These are phyloP conservation scores for Colletotrichum theobromicola DNA, from an alignment of 2,329 filamentous ascomycete species.

Conservation along the genomic window DNA sequence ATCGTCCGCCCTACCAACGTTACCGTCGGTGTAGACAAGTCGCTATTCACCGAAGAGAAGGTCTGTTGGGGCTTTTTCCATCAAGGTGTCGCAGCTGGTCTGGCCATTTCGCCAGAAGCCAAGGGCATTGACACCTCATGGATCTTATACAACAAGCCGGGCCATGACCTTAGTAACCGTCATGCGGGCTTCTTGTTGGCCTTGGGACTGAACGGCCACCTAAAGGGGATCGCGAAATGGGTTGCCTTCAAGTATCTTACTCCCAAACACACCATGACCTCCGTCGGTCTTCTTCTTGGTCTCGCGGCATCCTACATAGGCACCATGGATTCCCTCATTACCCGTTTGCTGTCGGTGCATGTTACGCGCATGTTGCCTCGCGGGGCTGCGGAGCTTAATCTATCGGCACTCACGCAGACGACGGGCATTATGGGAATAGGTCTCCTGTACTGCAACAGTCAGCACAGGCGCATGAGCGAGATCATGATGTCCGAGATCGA, in stretches of 20 bases:
- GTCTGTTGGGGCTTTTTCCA: conserved; percentile 99
- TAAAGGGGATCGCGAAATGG: conserved; percentile 96
- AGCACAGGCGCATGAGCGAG: conserved; percentile 98
- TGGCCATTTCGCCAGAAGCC: conserved; percentile 88
- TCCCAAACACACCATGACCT: conserved; percentile 99
- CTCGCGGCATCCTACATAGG: conserved; percentile 93
- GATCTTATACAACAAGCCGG: conserved; percentile 97
- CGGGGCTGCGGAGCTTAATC: conserved; percentile 90
- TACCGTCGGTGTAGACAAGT: conserved; percentile 90
- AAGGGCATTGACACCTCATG: conserved; percentile 97
- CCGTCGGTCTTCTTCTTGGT: conserved; percentile 90
- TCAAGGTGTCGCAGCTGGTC: conserved; percentile 88
- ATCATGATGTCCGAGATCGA: conserved; percentile 99
- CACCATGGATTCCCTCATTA: conserved; percentile 96
- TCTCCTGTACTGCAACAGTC: conserved; percentile 89
- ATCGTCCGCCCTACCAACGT: conserved; percentile 91
- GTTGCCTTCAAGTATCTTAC: conserved; percentile 99
- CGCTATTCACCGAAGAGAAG: conserved; percentile 90
- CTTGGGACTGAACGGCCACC: conserved; percentile 89
- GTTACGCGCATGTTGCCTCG: conserved; percentile 92
- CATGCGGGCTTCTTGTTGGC: conserved; percentile 94
- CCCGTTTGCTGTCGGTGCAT: conserved; percentile 90
- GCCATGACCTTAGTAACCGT: conserved; percentile 86
- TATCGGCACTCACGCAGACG: conserved; percentile 92
- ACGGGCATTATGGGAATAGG: conserved; percentile 98